phyloP scores from a whole-genome alignment of 495 filamentous ascomycete species.

The Penicillium soppii region DNA sequence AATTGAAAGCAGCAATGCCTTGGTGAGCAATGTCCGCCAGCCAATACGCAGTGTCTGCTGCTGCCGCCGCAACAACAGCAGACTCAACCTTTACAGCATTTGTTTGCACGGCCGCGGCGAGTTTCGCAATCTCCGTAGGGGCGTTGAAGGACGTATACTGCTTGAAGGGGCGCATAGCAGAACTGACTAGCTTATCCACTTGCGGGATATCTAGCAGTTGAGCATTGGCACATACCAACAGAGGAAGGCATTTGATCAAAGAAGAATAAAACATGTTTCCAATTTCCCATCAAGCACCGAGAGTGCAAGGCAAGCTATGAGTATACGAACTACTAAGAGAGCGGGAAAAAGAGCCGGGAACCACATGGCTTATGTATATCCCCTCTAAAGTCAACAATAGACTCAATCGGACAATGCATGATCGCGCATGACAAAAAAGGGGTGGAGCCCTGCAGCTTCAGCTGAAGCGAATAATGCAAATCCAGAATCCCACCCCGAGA shows the following conservation, averaged over 20 bases:
- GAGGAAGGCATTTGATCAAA: slow-evolving; percentile 6
- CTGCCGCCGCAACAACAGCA: slow-evolving; percentile 20
- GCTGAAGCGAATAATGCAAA: neutral
- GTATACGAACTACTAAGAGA: neutral
- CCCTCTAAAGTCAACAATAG: neutral
- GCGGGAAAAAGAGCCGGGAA: slow-evolving; percentile 2
- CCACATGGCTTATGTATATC: slow-evolving; percentile 2
- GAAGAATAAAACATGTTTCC: slow-evolving; percentile 21
- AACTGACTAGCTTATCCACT: slow-evolving; percentile 20
- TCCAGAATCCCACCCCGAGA: slow-evolving; percentile 18
- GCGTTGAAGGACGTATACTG: slow-evolving; percentile 13
- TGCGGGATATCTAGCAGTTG: slow-evolving; percentile 21
- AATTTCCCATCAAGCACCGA: neutral
- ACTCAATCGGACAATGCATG: slow-evolving; percentile 3
- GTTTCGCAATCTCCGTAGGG: slow-evolving; percentile 10
- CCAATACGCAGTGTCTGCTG: slow-evolving; percentile 57
- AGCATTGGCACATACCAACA: slow-evolving; percentile 22
- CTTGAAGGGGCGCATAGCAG: slow-evolving; percentile 14
- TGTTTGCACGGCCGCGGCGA: slow-evolving; percentile 2
- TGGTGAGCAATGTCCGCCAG: slow-evolving; percentile 63
- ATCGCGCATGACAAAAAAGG: slow-evolving; percentile 8
- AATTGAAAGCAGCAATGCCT: slow-evolving; percentile 60
- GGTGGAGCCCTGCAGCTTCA: slow-evolving; percentile 1
- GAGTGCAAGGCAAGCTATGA: neutral
- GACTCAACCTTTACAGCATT: slow-evolving; percentile 1